Evolutionary conservation across 768 basidiomycete species (phyloP).

Genomic region (Lactarius tabidus): DNA sequence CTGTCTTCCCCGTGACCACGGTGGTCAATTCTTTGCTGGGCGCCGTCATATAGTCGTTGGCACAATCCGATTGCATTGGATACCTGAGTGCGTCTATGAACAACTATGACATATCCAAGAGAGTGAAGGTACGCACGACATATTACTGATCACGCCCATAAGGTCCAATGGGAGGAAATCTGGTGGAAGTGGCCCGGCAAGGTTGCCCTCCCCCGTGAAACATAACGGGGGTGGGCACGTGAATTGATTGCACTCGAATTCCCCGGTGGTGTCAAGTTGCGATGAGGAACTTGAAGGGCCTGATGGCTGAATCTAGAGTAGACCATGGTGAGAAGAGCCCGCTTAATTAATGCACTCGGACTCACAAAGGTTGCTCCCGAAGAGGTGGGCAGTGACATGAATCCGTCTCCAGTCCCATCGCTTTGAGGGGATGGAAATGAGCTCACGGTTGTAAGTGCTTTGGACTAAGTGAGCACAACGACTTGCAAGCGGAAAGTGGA

Average conservation of each 20-base stretch:
- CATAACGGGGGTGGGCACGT: neutral
- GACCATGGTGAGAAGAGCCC: neutral
- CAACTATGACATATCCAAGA: neutral
- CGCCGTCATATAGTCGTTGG: neutral
- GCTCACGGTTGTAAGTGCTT: neutral
- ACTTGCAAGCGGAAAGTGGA: neutral
- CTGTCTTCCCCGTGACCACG: neutral
- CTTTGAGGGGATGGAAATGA: neutral
- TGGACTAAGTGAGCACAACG: neutral
- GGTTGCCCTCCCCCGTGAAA: neutral
- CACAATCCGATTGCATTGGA: neutral
- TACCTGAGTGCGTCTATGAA: neutral
- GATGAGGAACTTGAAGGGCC: neutral
- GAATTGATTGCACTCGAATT: neutral
- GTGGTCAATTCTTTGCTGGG: neutral
- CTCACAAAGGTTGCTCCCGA: neutral
- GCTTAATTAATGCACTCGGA: neutral
- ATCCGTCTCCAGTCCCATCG: neutral
- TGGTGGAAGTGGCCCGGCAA: neutral
- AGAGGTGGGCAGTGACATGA: neutral
- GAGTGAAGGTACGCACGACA: neutral
- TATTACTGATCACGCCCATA: neutral
- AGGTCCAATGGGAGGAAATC: neutral
- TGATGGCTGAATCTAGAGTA: neutral
- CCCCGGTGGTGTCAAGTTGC: neutral